Evolutionary conservation across 2,329 filamentous ascomycete species (phyloP).

Genomic region (Chaetomium globosum): DNA sequence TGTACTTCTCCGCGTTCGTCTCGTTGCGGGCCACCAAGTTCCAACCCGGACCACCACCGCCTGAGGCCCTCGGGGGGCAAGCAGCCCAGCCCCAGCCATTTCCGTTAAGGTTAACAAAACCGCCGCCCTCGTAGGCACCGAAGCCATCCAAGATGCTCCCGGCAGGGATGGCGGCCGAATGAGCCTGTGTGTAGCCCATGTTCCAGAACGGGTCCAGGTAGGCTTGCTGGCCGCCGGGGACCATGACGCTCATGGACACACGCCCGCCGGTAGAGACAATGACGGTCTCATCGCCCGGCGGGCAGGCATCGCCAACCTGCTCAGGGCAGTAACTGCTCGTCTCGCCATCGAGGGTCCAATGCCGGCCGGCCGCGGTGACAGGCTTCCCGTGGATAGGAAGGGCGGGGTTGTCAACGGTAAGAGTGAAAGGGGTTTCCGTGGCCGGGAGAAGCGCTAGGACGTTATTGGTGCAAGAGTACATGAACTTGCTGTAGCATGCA

Average conservation of each 20-base stretch:
- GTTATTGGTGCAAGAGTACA: constrained; percentile 41
- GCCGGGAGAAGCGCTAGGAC: constrained; percentile 35
- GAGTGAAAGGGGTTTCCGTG: constrained; percentile 36
- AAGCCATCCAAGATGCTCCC: constrained; percentile 39
- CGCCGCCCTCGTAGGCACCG: constrained; percentile 40
- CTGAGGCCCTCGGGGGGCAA: constrained; percentile 37
- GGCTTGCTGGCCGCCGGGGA: constrained; percentile 42
- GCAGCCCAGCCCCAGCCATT: constrained; percentile 41
- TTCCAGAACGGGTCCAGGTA: constrained; percentile 40
- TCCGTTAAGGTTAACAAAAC: constrained; percentile 42
- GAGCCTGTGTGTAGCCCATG: constrained; percentile 43
- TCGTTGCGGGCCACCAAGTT: constrained; percentile 38
- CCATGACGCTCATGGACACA: constrained; percentile 38
- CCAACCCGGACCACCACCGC: constrained; percentile 34
- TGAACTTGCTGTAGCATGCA: constrained; percentile 44
- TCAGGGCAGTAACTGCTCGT: constrained; percentile 42
- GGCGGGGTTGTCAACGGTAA: constrained; percentile 41
- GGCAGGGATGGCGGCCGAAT: constrained; percentile 40
- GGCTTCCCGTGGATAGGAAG: constrained; percentile 39
- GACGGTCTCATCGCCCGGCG: constrained; percentile 38
- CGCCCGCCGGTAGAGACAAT: constrained; percentile 32
- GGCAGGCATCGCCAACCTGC: constrained; percentile 37
- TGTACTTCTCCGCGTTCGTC: constrained; percentile 34
- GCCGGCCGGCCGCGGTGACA: constrained; percentile 38
- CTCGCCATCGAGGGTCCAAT: constrained; percentile 37